Conservation (phyloP, 2,329 filamentous ascomycete species). For the Penicillium occitanis region DNA sequence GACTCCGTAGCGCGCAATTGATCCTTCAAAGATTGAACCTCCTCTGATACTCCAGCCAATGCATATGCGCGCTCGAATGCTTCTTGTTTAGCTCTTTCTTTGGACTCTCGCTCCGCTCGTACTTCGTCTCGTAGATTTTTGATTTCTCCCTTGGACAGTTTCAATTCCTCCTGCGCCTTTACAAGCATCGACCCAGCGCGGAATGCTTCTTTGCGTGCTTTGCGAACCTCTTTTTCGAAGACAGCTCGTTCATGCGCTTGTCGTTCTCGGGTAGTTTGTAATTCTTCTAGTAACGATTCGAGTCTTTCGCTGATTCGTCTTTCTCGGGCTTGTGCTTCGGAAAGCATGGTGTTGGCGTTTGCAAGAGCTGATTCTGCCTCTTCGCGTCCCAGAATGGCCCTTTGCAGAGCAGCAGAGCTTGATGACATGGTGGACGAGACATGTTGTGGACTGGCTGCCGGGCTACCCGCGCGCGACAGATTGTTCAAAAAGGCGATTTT, state of each 20-base stretch:
- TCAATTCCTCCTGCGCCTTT: constrained; percentile 55
- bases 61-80: constrained; percentile 50
- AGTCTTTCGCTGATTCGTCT: constrained; percentile 47
- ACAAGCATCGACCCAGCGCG: constrained; percentile 56
- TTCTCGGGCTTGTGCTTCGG: constrained; percentile 46
- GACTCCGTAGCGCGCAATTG: constrained; percentile 42
- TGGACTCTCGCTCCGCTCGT: constrained; percentile 49
- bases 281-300: constrained; percentile 52
- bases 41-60: constrained; percentile 46
- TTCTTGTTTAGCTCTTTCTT: constrained; percentile 48
- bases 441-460: constrained; percentile 28
- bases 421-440: constrained; percentile 34
- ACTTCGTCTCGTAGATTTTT: constrained; percentile 55
- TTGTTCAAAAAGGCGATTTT: constrained; percentile 52
- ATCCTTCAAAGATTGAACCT: constrained; percentile 45
- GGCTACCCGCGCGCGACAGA: constrained; percentile 39
- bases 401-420: constrained; percentile 46
- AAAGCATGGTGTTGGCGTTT: constrained; percentile 37
- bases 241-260: constrained; percentile 49
- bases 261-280: constrained; percentile 52
- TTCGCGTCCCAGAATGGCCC: constrained; percentile 48
- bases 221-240: constrained; percentile 59
- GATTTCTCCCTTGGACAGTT: constrained; percentile 44
- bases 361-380: constrained; percentile 45
- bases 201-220: constrained; percentile 58